phyloP scores from a whole-genome alignment of 306 rosid genomes.

The Astragalus glycyphyllos region DNA sequence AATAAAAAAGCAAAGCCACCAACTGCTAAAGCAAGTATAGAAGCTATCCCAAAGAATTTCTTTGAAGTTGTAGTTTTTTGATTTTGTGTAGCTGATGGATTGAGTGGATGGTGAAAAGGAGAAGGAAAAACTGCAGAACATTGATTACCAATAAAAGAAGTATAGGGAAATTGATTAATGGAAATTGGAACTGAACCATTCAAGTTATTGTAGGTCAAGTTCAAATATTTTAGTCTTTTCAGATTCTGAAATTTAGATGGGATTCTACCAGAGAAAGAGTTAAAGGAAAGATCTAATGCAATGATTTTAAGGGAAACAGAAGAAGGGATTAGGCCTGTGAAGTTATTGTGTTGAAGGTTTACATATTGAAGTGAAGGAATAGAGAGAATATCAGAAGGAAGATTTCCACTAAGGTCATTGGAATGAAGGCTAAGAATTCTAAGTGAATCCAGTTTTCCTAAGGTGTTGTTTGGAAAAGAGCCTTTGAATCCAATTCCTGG shows the following conservation, averaged over 20 bases:
- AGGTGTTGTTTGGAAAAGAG: conserved; percentile 56
- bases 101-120: conserved; percentile 42
- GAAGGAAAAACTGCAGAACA: conserved; percentile 53
- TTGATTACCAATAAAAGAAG: conserved; percentile 63
- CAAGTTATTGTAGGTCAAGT: conserved; percentile 65
- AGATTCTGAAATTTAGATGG: conserved; percentile 36
- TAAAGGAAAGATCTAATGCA: conserved; percentile 65
- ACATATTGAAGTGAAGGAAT: conserved; percentile 65
- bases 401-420: conserved; percentile 62
- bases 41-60: conserved; percentile 50
- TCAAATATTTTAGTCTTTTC: conserved; percentile 56
- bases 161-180: conserved; percentile 50
- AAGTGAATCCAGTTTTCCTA: conserved; percentile 65
- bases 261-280: conserved; percentile 62
- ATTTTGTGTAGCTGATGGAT: conserved; percentile 36
- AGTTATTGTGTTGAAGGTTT: conserved; percentile 64
- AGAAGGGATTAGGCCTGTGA: conserved; percentile 63
- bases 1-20: conserved; percentile 57
- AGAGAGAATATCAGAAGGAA: conserved; percentile 65
- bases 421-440: conserved; percentile 66
- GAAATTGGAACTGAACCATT: conserved; percentile 69
- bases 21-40: conserved; percentile 53
- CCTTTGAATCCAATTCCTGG: conserved; percentile 67
- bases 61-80: conserved; percentile 38
- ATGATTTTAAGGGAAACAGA: conserved; percentile 54